A percentile compares a stretch with the other conserved stretches of the same genome.
These are phyloP conservation scores for Pharus latifolius DNA, from an alignment of 176 grass and related monocot species.

Conservation along the genomic window DNA sequence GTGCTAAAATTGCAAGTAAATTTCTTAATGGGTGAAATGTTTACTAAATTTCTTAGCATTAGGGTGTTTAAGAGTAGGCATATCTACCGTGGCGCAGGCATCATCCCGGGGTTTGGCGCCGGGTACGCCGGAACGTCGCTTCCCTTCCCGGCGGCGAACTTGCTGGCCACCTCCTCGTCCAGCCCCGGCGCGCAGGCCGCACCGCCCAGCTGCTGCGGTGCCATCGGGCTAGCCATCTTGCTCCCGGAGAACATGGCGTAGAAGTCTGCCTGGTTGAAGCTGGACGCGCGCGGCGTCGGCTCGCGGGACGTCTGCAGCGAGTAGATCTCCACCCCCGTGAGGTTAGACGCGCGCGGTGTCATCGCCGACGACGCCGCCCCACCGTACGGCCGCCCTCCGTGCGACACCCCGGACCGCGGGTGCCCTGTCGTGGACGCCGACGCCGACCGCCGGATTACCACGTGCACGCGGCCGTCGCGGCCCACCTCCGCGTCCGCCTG, in stretches of 20 bases:
- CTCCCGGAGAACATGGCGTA: conserved; percentile 86
- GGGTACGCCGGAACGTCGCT: conserved; percentile 35
- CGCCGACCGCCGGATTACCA: conserved; percentile 33
- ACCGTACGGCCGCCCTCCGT: conserved; percentile 21
- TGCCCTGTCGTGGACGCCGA: conserved; percentile 46
- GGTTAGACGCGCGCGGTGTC: conserved; percentile 88
- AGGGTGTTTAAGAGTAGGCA: not conserved
- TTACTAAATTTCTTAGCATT: too few relatives aligned
- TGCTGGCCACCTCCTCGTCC: conserved; percentile 48
- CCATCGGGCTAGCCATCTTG: conserved; percentile 56
- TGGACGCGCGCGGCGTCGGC: conserved; percentile 80
- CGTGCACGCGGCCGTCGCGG: conserved; percentile 61
- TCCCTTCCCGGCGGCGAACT: conserved; percentile 29
- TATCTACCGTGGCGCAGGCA: conserved; percentile 41
- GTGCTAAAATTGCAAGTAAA: too few relatives aligned
- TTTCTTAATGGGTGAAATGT: too few relatives aligned
- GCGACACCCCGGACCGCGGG: conserved; percentile 17
- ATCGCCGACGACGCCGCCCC: conserved; percentile 48
- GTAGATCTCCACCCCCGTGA: conserved; percentile 97
- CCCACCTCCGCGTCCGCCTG: conserved; percentile 95
- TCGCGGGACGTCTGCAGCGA: conserved; percentile 87
- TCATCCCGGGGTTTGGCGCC: conserved; percentile 61
- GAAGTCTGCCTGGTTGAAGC: conserved; percentile 99
- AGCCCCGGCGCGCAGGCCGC: conserved; percentile 21
- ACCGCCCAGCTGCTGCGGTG: conserved; percentile 7